phyloP scores from a whole-genome alignment of 108 stramenopile species.

The Fragilaria crotonensis region DNA sequence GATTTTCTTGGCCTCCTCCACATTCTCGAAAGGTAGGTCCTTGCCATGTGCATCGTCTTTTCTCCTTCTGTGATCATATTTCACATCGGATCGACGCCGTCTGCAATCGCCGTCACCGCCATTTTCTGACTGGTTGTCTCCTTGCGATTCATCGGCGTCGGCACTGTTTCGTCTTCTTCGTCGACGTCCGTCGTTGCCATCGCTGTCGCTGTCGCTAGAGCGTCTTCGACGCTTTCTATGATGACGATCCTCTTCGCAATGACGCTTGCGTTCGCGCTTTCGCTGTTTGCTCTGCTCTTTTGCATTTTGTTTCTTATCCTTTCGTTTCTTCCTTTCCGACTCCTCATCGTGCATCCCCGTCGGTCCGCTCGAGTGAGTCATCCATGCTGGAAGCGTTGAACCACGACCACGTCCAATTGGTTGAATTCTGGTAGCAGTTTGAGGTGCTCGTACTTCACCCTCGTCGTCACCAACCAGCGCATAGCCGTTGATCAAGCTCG shows the following conservation, averaged over 20 bases:
- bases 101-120: neutral
- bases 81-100: neutral
- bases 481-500: slow-evolving; percentile 43
- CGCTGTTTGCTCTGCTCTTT: slow-evolving; percentile 12
- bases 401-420: slow-evolving; percentile 59
- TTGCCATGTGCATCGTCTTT: neutral
- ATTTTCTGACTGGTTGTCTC: neutral
- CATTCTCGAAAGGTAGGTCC: slow-evolving; percentile 12
- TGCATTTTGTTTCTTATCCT: slow-evolving; percentile 10
- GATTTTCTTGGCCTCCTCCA: slow-evolving; percentile 29
- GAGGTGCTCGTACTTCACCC: slow-evolving; percentile 29
- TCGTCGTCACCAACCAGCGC: slow-evolving; percentile 60
- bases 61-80: neutral
- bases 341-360: slow-evolving; percentile 2
- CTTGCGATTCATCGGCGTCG: neutral
- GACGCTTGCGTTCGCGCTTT: slow-evolving; percentile 8
- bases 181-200: too few species aligned
- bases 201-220: too few species aligned
- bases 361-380: slow-evolving; percentile 19
- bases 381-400: slow-evolving; percentile 57
- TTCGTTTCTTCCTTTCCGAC: neutral
- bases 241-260: neutral
- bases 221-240: slow-evolving; percentile 9
- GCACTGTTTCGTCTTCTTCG: neutral
- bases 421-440: slow-evolving; percentile 2